Conservation (phyloP, 768 basidiomycete species). For the Trametes meyenii region DNA sequence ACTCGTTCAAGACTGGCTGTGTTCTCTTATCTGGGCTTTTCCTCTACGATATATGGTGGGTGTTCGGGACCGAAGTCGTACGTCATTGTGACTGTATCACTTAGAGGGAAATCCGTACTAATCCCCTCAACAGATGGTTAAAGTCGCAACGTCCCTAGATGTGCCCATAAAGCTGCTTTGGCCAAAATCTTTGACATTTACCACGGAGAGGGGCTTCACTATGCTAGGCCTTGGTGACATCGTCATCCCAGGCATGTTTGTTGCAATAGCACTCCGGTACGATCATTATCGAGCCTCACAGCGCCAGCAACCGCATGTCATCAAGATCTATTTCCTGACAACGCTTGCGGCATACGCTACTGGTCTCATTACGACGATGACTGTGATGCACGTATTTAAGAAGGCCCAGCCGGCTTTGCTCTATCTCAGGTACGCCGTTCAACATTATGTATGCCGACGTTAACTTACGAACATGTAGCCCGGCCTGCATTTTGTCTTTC, state of each 20-base stretch:
- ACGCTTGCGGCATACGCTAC: constrained; percentile 69
- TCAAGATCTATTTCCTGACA: constrained; percentile 77
- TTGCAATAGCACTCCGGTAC: constrained; percentile 85
- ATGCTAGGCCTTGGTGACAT: constrained; percentile 95
- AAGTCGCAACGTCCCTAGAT: constrained; percentile 87
- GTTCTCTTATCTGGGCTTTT: constrained; percentile 85
- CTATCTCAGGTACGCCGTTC: constrained; percentile 72
- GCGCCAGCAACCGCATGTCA: constrained; percentile 42
- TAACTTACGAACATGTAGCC: constrained; percentile 43
- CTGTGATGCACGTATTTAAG: constrained; percentile 77
- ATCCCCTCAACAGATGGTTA: constrained; percentile 70
- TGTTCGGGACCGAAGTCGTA: constrained; percentile 86
- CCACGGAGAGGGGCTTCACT: constrained; percentile 63
- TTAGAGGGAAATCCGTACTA: not conserved
- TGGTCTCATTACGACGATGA: constrained; percentile 78
- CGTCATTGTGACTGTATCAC: constrained; percentile 33
- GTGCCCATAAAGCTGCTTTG: constrained; percentile 93
- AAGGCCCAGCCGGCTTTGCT: constrained; percentile 90
- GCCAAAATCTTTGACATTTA: constrained; percentile 66
- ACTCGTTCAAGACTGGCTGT: constrained; percentile 86
- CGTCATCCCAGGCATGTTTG: constrained; percentile 66
- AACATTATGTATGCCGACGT: not conserved
- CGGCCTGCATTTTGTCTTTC: constrained; percentile 77
- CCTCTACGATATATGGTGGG: constrained; percentile 95
- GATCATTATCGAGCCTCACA: constrained; percentile 55